Percentiles rank a stretch among this genome's conserved stretches.
Conservation (phyloP, 2,329 filamentous ascomycete species). For the Penicillium freii region DNA sequence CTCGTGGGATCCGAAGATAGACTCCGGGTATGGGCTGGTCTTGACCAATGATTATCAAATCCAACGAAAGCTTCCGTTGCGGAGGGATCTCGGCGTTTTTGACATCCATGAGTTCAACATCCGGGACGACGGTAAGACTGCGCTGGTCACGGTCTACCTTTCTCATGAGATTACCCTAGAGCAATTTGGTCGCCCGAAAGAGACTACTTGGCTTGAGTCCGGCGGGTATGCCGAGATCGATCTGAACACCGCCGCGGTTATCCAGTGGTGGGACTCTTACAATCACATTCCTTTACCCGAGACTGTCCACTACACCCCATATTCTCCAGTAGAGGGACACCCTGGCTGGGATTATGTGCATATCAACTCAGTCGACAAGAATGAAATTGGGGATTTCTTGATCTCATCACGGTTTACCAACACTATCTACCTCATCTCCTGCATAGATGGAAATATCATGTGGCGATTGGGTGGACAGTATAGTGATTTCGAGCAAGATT, state of each 20-base stretch:
- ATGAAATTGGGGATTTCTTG: conserved; percentile 38
- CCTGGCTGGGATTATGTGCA: conserved; percentile 40
- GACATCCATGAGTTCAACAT: conserved; percentile 44
- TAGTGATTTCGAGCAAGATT: conserved; percentile 32
- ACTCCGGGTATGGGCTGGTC: conserved; percentile 46
- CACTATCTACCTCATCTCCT: conserved; percentile 39
- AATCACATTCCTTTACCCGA: conserved; percentile 30
- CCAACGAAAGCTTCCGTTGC: conserved; percentile 40
- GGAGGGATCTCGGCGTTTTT: conserved; percentile 26
- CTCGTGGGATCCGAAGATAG: conserved; percentile 35
- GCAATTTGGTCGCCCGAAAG: conserved; percentile 25
- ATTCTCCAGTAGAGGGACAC: conserved; percentile 9
- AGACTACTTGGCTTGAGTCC: conserved; percentile 28
- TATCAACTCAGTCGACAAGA: conserved; percentile 42
- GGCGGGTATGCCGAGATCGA: conserved; percentile 38
- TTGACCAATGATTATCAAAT: conserved; percentile 48
- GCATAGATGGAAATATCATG: conserved; percentile 33
- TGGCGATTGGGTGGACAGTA: conserved; percentile 39
- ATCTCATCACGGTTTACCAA: conserved; percentile 41
- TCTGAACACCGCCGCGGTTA: conserved; percentile 30
- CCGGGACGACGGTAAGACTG: conserved; percentile 31
- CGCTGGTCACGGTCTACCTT: conserved; percentile 26
- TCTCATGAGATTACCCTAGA: conserved; percentile 23
- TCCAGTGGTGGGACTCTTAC: conserved; percentile 36
- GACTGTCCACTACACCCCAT: conserved; percentile 17